Evolutionary conservation across 352 stramenopile genomes (phyloP).

Genomic region (Phytophthora litchii): DNA sequence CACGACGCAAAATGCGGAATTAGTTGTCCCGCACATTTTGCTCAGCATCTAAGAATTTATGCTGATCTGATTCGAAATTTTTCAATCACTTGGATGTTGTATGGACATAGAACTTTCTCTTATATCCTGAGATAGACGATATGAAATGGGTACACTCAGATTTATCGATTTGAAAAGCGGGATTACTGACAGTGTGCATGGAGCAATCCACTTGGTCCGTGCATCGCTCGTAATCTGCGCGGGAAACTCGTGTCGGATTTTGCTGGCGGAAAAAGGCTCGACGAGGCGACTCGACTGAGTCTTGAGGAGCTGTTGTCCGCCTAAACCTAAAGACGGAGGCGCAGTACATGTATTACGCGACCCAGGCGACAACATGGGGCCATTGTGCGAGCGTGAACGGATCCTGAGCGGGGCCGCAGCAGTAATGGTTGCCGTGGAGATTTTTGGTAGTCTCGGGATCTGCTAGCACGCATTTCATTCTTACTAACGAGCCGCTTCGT

Average conservation of each 20-base stretch:
- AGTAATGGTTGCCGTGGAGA: neutral
- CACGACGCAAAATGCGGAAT: conserved; percentile 4
- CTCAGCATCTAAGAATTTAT: neutral
- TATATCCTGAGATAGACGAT: conserved; percentile 12
- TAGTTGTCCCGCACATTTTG: conserved; percentile 14
- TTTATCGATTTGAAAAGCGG: conserved; percentile 3
- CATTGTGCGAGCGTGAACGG: conserved; percentile 3
- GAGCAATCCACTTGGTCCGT: conserved; percentile 8
- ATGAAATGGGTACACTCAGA: conserved; percentile 7
- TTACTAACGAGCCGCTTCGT: too few relatives aligned
- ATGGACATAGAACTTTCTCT: neutral
- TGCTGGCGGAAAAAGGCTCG: conserved; percentile 1
- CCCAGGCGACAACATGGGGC: neutral
- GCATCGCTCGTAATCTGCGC: conserved; percentile 6
- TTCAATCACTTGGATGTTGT: neutral
- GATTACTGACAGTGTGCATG: too few relatives aligned
- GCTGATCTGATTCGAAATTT: neutral
- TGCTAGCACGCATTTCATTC: too few relatives aligned
- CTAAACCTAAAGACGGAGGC: conserved; percentile 10
- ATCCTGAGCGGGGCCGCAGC: neutral
- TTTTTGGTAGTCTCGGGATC: neutral
- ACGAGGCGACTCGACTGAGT: neutral
- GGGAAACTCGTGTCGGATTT: conserved; percentile 14
- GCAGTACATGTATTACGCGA: conserved; percentile 1
- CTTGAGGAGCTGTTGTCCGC: neutral